Percentiles rank a stretch among this genome's conserved stretches.
These are phyloP conservation scores for Aspergillus sp. DNA, from an alignment of 2,329 filamentous ascomycete species.

Conservation along the genomic window DNA sequence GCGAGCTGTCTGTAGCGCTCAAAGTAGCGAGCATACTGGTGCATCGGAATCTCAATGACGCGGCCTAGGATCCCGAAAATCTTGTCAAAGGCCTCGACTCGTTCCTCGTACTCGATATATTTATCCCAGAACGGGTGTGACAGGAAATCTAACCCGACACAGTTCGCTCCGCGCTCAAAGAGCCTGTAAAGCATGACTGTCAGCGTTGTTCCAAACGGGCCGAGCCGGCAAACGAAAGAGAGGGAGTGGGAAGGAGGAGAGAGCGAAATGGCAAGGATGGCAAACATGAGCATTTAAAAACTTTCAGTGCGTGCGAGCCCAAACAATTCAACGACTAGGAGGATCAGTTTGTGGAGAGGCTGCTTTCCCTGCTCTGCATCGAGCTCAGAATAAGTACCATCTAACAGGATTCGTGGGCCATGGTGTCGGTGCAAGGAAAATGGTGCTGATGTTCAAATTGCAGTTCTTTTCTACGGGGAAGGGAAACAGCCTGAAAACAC, in stretches of 20 bases:
- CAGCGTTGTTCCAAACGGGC: constrained; percentile 38
- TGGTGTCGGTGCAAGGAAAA: constrained; percentile 27
- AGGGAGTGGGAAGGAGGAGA: constrained; percentile 33
- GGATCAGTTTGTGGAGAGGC: constrained; percentile 29
- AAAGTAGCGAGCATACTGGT: constrained; percentile 93
- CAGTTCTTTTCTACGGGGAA: constrained; percentile 34
- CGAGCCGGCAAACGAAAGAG: constrained; percentile 24
- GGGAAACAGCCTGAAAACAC: constrained; percentile 51
- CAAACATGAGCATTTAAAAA: constrained; percentile 41
- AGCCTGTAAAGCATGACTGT: constrained; percentile 57
- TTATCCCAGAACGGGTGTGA: constrained; percentile 99
- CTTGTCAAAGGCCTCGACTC: constrained; percentile 77
- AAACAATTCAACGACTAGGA: constrained; percentile 41
- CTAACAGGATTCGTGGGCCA: constrained; percentile 31
- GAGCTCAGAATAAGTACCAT: constrained; percentile 33
- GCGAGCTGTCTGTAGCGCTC: constrained; percentile 82
- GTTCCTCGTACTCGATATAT: constrained; percentile 95
- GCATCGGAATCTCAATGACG: constrained; percentile 86
- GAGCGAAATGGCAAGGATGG: constrained; percentile 45
- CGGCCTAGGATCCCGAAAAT: constrained; percentile 82
- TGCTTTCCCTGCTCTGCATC: constrained; percentile 29
- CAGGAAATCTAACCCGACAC: constrained; percentile 88
- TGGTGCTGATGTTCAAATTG: constrained; percentile 27
- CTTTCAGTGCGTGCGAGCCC: constrained; percentile 36
- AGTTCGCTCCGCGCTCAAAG: constrained; percentile 83